phyloP scores from a whole-genome alignment of 345 rosid genomes.

The Salix udensis region DNA sequence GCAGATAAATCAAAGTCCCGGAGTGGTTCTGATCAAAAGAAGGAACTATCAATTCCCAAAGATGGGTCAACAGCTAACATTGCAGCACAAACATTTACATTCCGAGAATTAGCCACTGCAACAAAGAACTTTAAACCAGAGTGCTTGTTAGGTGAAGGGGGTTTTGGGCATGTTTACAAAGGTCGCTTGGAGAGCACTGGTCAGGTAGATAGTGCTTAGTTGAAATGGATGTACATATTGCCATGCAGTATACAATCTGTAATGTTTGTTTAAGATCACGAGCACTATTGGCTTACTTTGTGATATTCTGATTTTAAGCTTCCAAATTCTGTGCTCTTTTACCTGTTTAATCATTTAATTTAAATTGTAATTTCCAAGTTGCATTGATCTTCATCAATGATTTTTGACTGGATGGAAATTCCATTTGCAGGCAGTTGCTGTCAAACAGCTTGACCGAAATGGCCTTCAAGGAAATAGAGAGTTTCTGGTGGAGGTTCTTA shows the following conservation, averaged over 20 bases:
- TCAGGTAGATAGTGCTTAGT: conserved; percentile 47
- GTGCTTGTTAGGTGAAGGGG: conserved; percentile 89
- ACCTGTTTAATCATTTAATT: not conserved
- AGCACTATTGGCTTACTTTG: not conserved
- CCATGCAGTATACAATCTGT: too few relatives aligned
- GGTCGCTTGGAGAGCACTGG: conserved; percentile 89
- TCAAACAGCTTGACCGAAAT: conserved; percentile 86
- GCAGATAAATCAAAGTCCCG: conserved; percentile 77
- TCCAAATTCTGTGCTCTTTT: not conserved
- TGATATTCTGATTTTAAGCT: not conserved
- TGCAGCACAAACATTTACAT: conserved; percentile 92
- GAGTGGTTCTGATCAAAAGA: conserved; percentile 60
- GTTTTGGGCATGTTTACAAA: conserved; percentile 91
- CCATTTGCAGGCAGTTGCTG: conserved; percentile 78
- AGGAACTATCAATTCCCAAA: conserved; percentile 61
- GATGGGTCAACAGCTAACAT: conserved; percentile 70
- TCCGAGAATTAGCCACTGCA: conserved; percentile 82
- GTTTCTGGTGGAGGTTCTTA: conserved; percentile 94
- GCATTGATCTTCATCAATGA: not conserved
- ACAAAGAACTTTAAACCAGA: conserved; percentile 80
- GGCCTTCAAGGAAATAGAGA: conserved; percentile 98
- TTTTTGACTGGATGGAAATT: conserved; percentile 9
- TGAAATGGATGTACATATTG: conserved; percentile 5
- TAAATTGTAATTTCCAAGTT: not conserved
- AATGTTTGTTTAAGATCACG: not conserved